A percentile compares a stretch with the other conserved stretches of the same genome.
phyloP scores from a whole-genome alignment of 2,329 filamentous ascomycete species.

The Diplodia intermedia region DNA sequence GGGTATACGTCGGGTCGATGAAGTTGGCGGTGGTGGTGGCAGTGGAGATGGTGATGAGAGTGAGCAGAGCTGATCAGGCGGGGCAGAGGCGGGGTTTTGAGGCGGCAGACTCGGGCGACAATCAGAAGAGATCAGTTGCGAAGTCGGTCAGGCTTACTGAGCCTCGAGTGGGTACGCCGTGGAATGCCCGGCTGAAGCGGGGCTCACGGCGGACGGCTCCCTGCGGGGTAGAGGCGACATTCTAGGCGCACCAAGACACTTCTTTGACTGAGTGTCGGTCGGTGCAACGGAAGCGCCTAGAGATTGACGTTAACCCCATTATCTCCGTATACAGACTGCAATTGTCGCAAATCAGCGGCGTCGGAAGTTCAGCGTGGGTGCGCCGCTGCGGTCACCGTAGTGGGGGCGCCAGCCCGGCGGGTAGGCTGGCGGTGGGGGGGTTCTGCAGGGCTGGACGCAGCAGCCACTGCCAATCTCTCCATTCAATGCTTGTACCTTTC shows the following conservation, averaged over 20 bases:
- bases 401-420: neutral
- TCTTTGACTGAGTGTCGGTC: neutral
- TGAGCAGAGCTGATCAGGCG: neutral
- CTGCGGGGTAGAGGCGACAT: slow-evolving; percentile 10
- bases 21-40: too few species aligned
- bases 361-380: slow-evolving; percentile 20
- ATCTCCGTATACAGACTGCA: neutral
- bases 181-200: slow-evolving; percentile 8
- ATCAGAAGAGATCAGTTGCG: slow-evolving; percentile 9
- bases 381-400: slow-evolving; percentile 15
- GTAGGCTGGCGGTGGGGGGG: neutral
- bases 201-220: neutral
- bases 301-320: neutral
- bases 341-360: too few species aligned
- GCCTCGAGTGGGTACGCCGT: slow-evolving; percentile 8
- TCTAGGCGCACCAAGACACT: too few species aligned
- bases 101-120: neutral
- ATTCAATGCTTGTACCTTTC: too few species aligned
- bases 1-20: neutral
- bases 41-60: neutral
- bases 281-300: slow-evolving; percentile 10
- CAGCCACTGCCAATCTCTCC: too few species aligned
- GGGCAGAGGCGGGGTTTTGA: slow-evolving; percentile 15
- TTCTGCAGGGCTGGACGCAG: too few species aligned
- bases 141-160: neutral